phyloP scores from a whole-genome alignment of 2,329 filamentous ascomycete species.

The Sarocladiaceae sp. region DNA sequence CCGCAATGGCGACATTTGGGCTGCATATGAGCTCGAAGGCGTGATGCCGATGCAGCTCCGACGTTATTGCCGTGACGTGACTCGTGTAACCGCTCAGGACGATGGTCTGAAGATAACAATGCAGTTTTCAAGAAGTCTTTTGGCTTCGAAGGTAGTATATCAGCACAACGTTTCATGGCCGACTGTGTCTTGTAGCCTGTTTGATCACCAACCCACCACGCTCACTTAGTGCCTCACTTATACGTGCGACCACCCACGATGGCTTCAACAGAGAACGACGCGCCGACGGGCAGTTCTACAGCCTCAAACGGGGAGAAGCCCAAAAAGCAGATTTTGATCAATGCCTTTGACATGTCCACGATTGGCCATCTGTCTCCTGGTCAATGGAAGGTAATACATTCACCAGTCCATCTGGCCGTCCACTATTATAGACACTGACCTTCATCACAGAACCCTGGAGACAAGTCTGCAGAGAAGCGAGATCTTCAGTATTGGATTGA shows the following conservation, averaged over 20 bases:
- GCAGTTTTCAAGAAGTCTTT: too few relatives aligned
- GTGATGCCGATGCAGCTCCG: not conserved
- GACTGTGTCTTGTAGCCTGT: too few relatives aligned
- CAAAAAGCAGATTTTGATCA: slow-evolving; percentile 38
- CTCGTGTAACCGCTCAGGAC: too few relatives aligned
- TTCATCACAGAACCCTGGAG: slow-evolving; percentile 52
- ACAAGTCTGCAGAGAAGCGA: slow-evolving; percentile 59
- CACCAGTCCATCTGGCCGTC: too few relatives aligned
- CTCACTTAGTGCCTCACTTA: too few relatives aligned
- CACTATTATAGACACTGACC: not conserved
- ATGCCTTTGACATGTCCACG: slow-evolving; percentile 34
- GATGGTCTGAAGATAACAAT: too few relatives aligned
- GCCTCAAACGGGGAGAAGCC: slow-evolving; percentile 16
- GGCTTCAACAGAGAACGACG: not conserved
- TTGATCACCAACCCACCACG: too few relatives aligned
- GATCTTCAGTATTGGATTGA: slow-evolving; percentile 57
- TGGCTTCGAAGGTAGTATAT: too few relatives aligned
- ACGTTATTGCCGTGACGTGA: not conserved
- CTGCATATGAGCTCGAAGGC: not conserved
- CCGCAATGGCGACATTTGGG: not conserved
- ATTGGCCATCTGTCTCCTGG: slow-evolving; percentile 28
- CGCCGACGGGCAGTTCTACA: not conserved
- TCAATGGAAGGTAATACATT: not conserved
- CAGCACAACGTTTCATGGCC: too few relatives aligned
- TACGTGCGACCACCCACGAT: too few relatives aligned